Evolutionary conservation across 805 yeast genomes (phyloP).

Genomic region (Candida awuae): DNA sequence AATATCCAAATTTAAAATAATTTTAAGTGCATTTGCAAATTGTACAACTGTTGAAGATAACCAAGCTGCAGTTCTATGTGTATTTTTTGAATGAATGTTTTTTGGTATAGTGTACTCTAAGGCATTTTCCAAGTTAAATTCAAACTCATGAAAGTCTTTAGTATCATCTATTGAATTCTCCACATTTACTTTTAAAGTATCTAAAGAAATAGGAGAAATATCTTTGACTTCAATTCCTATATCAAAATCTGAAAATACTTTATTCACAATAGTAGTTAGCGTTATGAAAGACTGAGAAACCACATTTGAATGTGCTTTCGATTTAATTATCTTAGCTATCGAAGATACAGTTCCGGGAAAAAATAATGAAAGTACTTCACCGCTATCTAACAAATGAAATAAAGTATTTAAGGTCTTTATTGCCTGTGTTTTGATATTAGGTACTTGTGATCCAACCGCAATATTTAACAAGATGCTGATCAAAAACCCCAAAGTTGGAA

Average conservation of each 20-base stretch:
- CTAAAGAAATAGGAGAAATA: constrained; percentile 8
- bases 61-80: constrained; percentile 44
- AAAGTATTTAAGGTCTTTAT: constrained; percentile 30
- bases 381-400: constrained; percentile 34
- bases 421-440: constrained; percentile 27
- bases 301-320: constrained; percentile 33
- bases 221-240: constrained; percentile 20
- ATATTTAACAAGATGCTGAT: constrained; percentile 37
- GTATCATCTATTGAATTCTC: neutral
- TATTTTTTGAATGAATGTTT: constrained; percentile 6
- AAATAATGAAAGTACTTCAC: constrained; percentile 41
- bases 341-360: constrained; percentile 46
- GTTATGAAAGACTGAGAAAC: constrained; percentile 26
- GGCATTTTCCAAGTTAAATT: no score
- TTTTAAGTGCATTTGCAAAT: constrained; percentile 37
- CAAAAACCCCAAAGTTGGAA: constrained; percentile 42
- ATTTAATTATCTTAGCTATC: constrained; percentile 32
- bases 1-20: constrained; percentile 22
- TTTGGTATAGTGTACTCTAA: constrained; percentile 17
- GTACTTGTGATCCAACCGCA: constrained; percentile 21
- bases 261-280: constrained; percentile 24
- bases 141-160: no score
- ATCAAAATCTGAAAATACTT: constrained; percentile 37
- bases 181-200: constrained; percentile 10
- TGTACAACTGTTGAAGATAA: constrained; percentile 45